Percentiles rank a stretch among this genome's conserved stretches.
These are phyloP conservation scores for Neofusicoccum laricinum DNA, from an alignment of 2,329 filamentous ascomycete genomes.

Conservation along the genomic window DNA sequence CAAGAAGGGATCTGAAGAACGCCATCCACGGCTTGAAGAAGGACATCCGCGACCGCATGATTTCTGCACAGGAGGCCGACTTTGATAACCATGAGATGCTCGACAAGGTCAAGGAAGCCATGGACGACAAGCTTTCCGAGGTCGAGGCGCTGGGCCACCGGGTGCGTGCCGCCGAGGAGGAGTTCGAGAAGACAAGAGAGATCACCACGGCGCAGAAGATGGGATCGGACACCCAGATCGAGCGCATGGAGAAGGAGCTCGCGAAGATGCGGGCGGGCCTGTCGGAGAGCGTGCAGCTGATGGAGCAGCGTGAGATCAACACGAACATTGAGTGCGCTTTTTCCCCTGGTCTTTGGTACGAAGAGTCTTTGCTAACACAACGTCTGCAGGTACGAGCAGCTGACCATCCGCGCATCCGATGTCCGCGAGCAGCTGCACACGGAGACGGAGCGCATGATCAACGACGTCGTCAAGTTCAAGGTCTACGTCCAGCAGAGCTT, in stretches of 20 bases:
- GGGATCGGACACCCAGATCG: slow-evolving; percentile 87
- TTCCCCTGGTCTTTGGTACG: not conserved
- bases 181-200: slow-evolving; percentile 92
- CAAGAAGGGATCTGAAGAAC: slow-evolving; percentile 77
- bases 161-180: slow-evolving; percentile 82
- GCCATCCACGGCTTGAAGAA: slow-evolving; percentile 77
- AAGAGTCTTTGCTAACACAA: not conserved
- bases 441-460: slow-evolving; percentile 91
- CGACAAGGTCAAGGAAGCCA: slow-evolving; percentile 92
- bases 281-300: slow-evolving; percentile 80
- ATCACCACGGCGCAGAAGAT: slow-evolving; percentile 82
- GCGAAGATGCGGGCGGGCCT: slow-evolving; percentile 83
- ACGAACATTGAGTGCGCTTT: slow-evolving; percentile 81
- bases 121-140: slow-evolving; percentile 91
- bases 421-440: slow-evolving; percentile 97
- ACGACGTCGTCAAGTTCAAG: slow-evolving; percentile 98
- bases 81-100: slow-evolving; percentile 88
- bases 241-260: slow-evolving; percentile 98
- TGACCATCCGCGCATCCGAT: slow-evolving; percentile 77
- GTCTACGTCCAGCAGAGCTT: slow-evolving; percentile 90
- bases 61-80: slow-evolving; percentile 78
- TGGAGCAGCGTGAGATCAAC: slow-evolving; percentile 95
- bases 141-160: slow-evolving; percentile 89
- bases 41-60: slow-evolving; percentile 86
- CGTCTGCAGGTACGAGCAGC: slow-evolving; percentile 74